A percentile compares a stretch with the other conserved stretches of the same genome.
Conservation (phyloP, 1,284 basidiomycete species). For the Hemileia vastatrix region DNA sequence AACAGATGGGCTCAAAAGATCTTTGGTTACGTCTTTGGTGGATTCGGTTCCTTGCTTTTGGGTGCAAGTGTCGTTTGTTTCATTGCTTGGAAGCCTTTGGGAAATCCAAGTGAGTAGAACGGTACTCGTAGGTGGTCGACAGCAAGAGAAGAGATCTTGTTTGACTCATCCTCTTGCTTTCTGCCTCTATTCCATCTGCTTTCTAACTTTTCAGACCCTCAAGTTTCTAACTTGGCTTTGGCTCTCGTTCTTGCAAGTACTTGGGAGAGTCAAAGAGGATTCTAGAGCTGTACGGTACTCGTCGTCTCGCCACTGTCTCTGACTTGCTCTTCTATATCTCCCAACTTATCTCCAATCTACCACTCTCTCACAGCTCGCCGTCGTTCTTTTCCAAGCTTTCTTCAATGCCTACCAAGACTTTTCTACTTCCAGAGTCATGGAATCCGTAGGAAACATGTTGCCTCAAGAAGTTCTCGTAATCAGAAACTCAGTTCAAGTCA, state of each 20-base stretch:
- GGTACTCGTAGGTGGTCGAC: neutral
- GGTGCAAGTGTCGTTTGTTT: conserved; percentile 49
- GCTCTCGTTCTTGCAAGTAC: conserved; percentile 46
- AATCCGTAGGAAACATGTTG: conserved; percentile 52
- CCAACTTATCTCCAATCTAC: conserved; percentile 6
- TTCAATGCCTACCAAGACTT: conserved; percentile 52
- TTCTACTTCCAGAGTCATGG: conserved; percentile 50
- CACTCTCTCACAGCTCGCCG: conserved; percentile 48
- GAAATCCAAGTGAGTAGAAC: conserved; percentile 16
- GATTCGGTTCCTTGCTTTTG: conserved; percentile 55
- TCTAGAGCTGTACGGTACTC: too few species aligned
- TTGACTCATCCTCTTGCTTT: neutral
- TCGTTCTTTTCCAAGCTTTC: conserved; percentile 46
- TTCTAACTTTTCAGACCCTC: conserved; percentile 33
- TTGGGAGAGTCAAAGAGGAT: too few species aligned
- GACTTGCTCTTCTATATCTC: too few species aligned
- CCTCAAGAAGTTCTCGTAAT: conserved; percentile 51
- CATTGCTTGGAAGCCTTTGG: conserved; percentile 46
- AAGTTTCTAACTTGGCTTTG: conserved; percentile 49
- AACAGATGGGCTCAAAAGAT: conserved; percentile 43
- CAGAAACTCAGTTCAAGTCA: conserved; percentile 42
- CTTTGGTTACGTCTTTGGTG: conserved; percentile 49
- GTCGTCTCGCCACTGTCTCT: too few species aligned
- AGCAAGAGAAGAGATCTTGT: neutral
- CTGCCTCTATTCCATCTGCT: neutral